Percentiles rank a stretch among this genome's conserved stretches.
Evolutionary conservation across 306 rosid species (phyloP).

Genomic region (Quercus aquifolioides): DNA sequence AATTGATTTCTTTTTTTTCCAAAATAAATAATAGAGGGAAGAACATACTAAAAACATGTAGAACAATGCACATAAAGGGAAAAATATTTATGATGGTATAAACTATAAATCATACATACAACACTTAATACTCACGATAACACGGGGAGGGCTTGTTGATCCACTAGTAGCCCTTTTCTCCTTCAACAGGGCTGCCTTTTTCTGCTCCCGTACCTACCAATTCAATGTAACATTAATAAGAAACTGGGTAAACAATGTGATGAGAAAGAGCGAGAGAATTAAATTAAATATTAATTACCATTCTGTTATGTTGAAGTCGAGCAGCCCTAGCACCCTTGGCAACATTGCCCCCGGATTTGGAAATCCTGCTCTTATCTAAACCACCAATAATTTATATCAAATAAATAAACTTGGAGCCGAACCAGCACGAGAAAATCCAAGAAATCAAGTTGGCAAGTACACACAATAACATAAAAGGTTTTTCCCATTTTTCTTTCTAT

Average conservation of each 20-base stretch:
- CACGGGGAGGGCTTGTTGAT: constrained; percentile 83
- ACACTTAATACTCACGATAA: constrained; percentile 51
- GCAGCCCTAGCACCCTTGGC: constrained; percentile 73
- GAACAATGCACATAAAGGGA: background rate
- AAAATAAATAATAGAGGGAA: background rate
- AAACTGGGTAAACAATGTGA: background rate
- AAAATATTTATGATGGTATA: too few species aligned
- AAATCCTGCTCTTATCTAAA: constrained; percentile 48
- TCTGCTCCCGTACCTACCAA: constrained; percentile 73
- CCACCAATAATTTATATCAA: constrained; percentile 9
- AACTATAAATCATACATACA: background rate
- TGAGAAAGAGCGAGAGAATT: background rate
- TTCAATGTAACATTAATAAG: background rate
- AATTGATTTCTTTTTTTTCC: too few species aligned
- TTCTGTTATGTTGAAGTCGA: constrained; percentile 73
- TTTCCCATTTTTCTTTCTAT: background rate
- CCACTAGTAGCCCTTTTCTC: constrained; percentile 81
- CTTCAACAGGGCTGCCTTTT: constrained; percentile 65
- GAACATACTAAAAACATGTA: background rate
- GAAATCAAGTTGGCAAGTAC: background rate
- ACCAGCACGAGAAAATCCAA: background rate
- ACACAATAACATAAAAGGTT: background rate
- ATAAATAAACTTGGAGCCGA: background rate
- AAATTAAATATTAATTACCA: constrained; percentile 38
- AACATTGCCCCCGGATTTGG: constrained; percentile 53